These are phyloP conservation scores for Angophora floribunda DNA, from an alignment of 345 rosid genomes.

Conservation along the genomic window DNA sequence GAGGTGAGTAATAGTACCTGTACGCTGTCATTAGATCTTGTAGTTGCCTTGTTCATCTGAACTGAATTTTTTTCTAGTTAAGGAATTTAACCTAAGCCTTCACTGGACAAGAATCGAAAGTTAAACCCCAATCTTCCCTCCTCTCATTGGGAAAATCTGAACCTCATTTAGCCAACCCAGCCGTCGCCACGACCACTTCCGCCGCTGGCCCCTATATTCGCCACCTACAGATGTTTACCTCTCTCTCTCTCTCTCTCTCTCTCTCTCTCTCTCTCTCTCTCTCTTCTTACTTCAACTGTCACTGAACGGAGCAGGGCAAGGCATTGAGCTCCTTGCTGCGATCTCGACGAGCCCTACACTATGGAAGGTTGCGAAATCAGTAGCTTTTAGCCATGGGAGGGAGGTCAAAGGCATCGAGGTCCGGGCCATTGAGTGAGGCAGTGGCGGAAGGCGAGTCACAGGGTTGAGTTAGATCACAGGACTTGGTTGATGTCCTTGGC, in stretches of 20 bases:
- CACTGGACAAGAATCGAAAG: background rate
- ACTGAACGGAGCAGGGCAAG: background rate
- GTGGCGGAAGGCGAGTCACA: background rate
- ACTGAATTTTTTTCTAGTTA: background rate
- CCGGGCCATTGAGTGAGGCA: background rate
- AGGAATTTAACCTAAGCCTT: background rate
- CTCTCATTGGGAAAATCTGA: background rate
- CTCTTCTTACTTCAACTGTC: background rate
- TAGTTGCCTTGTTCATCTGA: background rate
- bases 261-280: background rate
- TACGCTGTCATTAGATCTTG: background rate
- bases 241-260: background rate
- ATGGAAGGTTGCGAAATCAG: background rate
- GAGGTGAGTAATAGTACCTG: background rate
- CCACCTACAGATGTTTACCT: background rate
- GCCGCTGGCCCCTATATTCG: background rate
- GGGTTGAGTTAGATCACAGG: background rate
- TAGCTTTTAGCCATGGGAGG: background rate
- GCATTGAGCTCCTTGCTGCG: background rate
- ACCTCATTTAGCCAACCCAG: background rate
- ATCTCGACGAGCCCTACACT: background rate
- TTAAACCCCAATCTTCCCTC: background rate
- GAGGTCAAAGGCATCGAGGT: background rate
- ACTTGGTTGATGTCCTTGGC: background rate
- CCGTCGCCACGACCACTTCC: background rate